phyloP scores from a whole-genome alignment of 306 rosid genomes.

The Vigna mungo region DNA sequence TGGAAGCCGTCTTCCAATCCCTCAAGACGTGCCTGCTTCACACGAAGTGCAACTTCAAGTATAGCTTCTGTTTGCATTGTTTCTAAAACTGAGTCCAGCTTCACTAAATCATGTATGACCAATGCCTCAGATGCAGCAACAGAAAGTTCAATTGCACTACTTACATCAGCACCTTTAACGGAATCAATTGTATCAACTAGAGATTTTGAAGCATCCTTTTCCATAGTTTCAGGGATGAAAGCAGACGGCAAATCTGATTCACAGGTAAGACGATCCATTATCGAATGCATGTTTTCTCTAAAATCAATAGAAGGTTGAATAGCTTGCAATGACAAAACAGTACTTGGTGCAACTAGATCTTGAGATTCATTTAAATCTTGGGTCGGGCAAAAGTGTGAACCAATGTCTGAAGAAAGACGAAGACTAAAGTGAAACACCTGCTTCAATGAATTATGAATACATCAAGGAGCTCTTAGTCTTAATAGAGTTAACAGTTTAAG shows the following conservation, averaged over 20 bases:
- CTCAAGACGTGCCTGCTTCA: conserved; percentile 75
- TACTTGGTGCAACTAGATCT: conserved; percentile 44
- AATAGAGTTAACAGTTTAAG: background rate
- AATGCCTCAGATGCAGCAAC: conserved; percentile 91
- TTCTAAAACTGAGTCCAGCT: conserved; percentile 53
- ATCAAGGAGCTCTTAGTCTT: conserved; percentile 22
- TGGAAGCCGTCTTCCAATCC: conserved; percentile 54
- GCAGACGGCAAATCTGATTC: conserved; percentile 45
- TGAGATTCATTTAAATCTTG: conserved; percentile 58
- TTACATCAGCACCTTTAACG: conserved; percentile 53
- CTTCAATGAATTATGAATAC: conserved; percentile 36
- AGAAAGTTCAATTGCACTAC: conserved; percentile 74
- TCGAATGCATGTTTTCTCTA: conserved; percentile 47
- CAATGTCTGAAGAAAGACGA: conserved; percentile 67
- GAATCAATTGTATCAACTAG: conserved; percentile 47
- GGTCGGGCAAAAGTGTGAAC: conserved; percentile 51
- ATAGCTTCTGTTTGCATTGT: conserved; percentile 54
- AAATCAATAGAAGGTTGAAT: conserved; percentile 49
- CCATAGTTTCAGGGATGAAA: conserved; percentile 45
- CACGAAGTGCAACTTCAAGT: conserved; percentile 80
- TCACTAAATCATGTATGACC: conserved; percentile 72
- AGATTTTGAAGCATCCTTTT: conserved; percentile 45
- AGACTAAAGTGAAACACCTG: conserved; percentile 76
- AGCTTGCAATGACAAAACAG: conserved; percentile 45
- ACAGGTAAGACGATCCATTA: conserved; percentile 31